These are phyloP conservation scores for Trichophaea hybrida DNA, from an alignment of 2,329 filamentous ascomycete species.

Conservation along the genomic window DNA sequence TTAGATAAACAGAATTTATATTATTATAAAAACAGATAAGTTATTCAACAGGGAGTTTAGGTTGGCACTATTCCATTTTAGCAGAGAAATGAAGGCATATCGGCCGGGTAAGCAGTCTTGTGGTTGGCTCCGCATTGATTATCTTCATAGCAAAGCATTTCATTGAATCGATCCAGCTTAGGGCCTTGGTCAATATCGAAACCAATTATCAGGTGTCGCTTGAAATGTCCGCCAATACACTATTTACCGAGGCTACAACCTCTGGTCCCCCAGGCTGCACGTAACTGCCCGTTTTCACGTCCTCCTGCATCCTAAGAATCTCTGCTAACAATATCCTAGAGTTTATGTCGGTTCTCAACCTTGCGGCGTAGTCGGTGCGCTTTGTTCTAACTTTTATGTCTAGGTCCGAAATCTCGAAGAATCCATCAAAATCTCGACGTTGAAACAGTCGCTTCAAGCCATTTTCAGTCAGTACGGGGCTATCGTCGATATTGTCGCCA, in stretches of 20 bases:
- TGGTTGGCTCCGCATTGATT: too few relatives aligned
- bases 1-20: too few relatives aligned
- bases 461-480: constrained; percentile 83
- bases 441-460: constrained; percentile 57
- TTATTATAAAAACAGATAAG: too few relatives aligned
- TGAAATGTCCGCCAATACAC: too few relatives aligned
- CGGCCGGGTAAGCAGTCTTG: too few relatives aligned
- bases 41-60: too few relatives aligned
- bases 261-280: constrained; percentile 23
- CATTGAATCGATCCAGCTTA: too few relatives aligned
- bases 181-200: too few relatives aligned
- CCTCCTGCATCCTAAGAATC: constrained; percentile 5
- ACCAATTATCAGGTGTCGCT: too few relatives aligned
- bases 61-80: too few relatives aligned
- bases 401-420: constrained; percentile 69
- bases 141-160: too few relatives aligned
- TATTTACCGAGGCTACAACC: neutral
- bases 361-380: neutral
- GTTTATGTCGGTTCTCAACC: constrained; percentile 4
- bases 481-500: constrained; percentile 71
- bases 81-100: too few relatives aligned
- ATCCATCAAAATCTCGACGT: constrained; percentile 63
- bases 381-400: neutral
- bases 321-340: constrained; percentile 17
- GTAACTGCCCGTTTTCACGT: constrained; percentile 12